A percentile compares a stretch with the other conserved stretches of the same genome.
Conservation (phyloP, 768 basidiomycete species). For the Termitomyces sp. region DNA sequence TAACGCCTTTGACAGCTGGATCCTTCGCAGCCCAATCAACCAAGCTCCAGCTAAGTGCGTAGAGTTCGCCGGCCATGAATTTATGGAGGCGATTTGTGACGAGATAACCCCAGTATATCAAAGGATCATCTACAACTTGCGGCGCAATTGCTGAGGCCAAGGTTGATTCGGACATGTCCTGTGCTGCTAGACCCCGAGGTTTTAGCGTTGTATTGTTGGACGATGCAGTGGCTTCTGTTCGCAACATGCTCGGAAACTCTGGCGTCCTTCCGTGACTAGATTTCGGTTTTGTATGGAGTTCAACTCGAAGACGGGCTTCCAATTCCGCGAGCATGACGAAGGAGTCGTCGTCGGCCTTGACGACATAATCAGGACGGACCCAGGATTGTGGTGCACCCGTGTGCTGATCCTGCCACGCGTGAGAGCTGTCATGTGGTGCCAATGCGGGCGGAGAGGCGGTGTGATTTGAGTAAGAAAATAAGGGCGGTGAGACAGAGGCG, state of each 20-base stretch:
- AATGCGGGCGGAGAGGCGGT: slow-evolving; percentile 55
- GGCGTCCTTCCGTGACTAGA: slow-evolving; percentile 20
- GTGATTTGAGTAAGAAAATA: slow-evolving; percentile 66
- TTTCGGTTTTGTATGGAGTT: slow-evolving; percentile 51
- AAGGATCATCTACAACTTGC: slow-evolving; percentile 48
- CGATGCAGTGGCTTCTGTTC: slow-evolving; percentile 9
- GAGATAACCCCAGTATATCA: slow-evolving; percentile 88
- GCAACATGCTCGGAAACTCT: slow-evolving; percentile 12
- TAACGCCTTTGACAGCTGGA: slow-evolving; percentile 60
- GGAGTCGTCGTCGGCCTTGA: slow-evolving; percentile 94
- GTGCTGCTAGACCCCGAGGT: background rate
- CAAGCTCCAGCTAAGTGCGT: slow-evolving; percentile 85
- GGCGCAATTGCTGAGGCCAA: slow-evolving; percentile 8
- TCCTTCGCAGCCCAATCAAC: slow-evolving; percentile 87
- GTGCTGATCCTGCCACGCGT: slow-evolving; percentile 50
- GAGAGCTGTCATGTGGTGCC: slow-evolving; percentile 70
- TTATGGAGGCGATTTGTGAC: slow-evolving; percentile 84
- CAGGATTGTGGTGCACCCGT: slow-evolving; percentile 52
- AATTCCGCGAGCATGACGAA: slow-evolving; percentile 95
- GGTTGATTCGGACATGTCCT: slow-evolving; percentile 2
- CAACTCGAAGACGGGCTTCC: slow-evolving; percentile 82
- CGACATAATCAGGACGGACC: slow-evolving; percentile 88
- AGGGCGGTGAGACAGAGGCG: slow-evolving; percentile 42
- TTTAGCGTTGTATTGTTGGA: slow-evolving; percentile 8
- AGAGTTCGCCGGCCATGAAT: slow-evolving; percentile 96